These are phyloP conservation scores for Coffea eugenioides DNA, from an alignment of 257 asterid genomes.

Conservation along the genomic window DNA sequence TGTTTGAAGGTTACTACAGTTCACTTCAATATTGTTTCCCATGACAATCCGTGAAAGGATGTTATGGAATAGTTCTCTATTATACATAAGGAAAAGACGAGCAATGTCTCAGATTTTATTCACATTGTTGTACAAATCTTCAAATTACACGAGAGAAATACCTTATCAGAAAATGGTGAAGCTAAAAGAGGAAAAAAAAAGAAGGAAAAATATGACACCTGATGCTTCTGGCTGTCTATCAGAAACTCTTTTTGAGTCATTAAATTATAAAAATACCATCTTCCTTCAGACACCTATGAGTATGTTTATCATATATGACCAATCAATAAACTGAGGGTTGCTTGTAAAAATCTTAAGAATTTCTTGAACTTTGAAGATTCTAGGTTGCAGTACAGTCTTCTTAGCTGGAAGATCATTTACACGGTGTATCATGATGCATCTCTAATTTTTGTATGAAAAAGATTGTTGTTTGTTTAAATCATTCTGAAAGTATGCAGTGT, in stretches of 20 bases:
- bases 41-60: background rate
- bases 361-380: constrained; percentile 14
- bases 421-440: background rate
- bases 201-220: background rate
- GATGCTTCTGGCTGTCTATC: background rate
- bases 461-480: constrained; percentile 32
- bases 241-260: background rate
- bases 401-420: constrained; percentile 1
- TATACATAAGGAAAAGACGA: background rate
- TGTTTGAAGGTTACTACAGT: constrained; percentile 6
- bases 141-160: background rate
- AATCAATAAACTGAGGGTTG: background rate
- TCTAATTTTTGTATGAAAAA: constrained; percentile 1
- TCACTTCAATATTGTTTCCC: background rate
- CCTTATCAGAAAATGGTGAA: background rate
- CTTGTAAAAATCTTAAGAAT: background rate
- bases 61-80: background rate
- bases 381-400: constrained; percentile 3
- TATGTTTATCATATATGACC: background rate
- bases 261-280: constrained; percentile 3
- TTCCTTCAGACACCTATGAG: background rate
- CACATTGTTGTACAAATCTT: background rate
- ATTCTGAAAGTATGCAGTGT: constrained; percentile 73
- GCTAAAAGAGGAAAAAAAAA: background rate
- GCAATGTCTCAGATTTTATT: background rate